Evolutionary conservation across 108 stramenopile genomes (phyloP), one percentile per base, ranked within the genome.

Genomic region (Chaetoceros tenuissimus): DNA sequence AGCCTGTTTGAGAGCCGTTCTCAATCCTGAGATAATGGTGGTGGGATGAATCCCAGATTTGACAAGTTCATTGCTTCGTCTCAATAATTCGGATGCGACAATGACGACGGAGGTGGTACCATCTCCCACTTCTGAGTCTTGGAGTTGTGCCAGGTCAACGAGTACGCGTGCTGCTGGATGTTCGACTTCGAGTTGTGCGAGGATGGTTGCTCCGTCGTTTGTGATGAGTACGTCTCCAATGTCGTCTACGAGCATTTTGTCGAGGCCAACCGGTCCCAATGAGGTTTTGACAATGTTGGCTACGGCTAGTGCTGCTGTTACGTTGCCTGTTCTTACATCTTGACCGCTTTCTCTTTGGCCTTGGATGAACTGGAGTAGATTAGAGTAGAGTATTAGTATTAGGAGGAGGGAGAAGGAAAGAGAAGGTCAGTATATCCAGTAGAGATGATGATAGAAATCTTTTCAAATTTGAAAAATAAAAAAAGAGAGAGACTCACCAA

Each of bases 141-240:
- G 99, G 48, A 98, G 74, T 48, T 96, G 91, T 17, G 99, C 97
- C 48, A 99, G 72, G 72, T 99, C 99, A 18, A 99, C 98, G 31
- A 99, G 64, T 3, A 99, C 89, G 53, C 97, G 94, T n/a, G 96
- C 99, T 3, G 98, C 99, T 46, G 99, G 99, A 69, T 99, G 99
- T 65, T 99, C 98, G 28, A 99, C 97, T 51, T 97, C 95, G 27
- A 99, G 74, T 51, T 92, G 95, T 67, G 94, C 80, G 57, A 99
- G 68, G 60, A 99, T 99, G 23, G 99, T 99, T 8, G 99, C 99
- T 0, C 99, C 99, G 62, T 99, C 99, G 62, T 99, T 99, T 49
- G 99, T 99, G 59, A 99, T 98, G 31, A 94, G 94, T 26, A 99
- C 97, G 72, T 99, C 99, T 24, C 99, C 99, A 43, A 97, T 93